phyloP scores from a whole-genome alignment of 192 early-diverging fungal species.

The Dissophora globulifera region DNA sequence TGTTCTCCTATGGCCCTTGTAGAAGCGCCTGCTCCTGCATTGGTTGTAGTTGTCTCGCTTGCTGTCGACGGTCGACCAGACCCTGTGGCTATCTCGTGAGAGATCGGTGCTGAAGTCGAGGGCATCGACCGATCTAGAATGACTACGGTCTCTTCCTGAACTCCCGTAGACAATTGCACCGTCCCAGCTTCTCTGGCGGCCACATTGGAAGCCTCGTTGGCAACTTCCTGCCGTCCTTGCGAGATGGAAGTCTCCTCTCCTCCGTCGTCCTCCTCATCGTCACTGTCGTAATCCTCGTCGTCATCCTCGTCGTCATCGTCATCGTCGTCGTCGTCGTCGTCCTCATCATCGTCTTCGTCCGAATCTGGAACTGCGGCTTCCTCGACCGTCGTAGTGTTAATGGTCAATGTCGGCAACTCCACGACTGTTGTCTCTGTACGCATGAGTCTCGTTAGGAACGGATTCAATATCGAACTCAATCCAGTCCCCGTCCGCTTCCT shows the following conservation, averaged over 20 bases:
- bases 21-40: too few relatives aligned
- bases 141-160: not conserved
- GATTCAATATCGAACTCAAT: conserved; percentile 25
- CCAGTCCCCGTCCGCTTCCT: conserved; percentile 38
- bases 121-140: conserved; percentile 31
- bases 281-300: conserved; percentile 3
- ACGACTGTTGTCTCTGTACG: conserved; percentile 36
- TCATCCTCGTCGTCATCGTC: conserved; percentile 21
- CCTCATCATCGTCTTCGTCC: conserved; percentile 16
- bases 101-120: not conserved
- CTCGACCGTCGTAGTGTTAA: conserved; percentile 40
- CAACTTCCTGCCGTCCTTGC: not conserved
- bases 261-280: not conserved
- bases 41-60: too few relatives aligned
- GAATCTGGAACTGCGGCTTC: conserved; percentile 12
- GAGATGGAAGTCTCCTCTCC: not conserved
- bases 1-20: too few relatives aligned
- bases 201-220: too few relatives aligned
- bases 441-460: conserved; percentile 24
- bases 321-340: conserved; percentile 23
- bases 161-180: too few relatives aligned
- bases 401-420: conserved; percentile 35
- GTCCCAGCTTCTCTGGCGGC: too few relatives aligned
- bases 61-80: too few relatives aligned
- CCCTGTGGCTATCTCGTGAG: not conserved